phyloP scores from a whole-genome alignment of 345 rosid species.

The Draba incana region DNA sequence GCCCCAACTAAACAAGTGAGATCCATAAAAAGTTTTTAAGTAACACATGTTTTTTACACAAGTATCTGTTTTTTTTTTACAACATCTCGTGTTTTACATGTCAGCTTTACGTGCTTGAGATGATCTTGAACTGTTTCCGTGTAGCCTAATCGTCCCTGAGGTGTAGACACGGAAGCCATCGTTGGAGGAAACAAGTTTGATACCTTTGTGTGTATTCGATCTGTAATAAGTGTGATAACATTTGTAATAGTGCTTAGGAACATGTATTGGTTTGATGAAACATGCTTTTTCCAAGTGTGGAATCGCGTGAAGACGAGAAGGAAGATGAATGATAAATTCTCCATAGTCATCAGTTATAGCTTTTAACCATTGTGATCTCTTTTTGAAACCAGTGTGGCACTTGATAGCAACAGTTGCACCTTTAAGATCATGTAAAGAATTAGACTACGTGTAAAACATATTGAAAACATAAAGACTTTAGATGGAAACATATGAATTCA shows the following conservation, averaged over 20 bases:
- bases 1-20: conserved; percentile 43
- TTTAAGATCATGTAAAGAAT: neutral
- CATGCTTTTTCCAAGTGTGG: conserved; percentile 38
- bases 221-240: conserved; percentile 16
- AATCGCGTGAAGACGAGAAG: conserved; percentile 44
- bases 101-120: conserved; percentile 24
- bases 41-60: conserved; percentile 6
- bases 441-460: neutral
- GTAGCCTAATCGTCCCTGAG: conserved; percentile 37
- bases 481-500: neutral
- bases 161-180: conserved; percentile 43
- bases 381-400: conserved; percentile 31
- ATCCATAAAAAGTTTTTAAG: neutral
- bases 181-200: conserved; percentile 38
- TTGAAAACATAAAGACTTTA: neutral
- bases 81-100: conserved; percentile 16
- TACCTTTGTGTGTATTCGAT: conserved; percentile 35
- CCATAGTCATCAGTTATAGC: conserved; percentile 40
- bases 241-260: conserved; percentile 24
- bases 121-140: conserved; percentile 37
- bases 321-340: conserved; percentile 44
- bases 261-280: conserved; percentile 38
- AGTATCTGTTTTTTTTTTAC: neutral
- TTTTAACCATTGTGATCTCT: conserved; percentile 36
- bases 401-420: conserved; percentile 41